Conservation (phyloP, 2,329 filamentous ascomycete genomes). For the Calonectria leucothoes region DNA sequence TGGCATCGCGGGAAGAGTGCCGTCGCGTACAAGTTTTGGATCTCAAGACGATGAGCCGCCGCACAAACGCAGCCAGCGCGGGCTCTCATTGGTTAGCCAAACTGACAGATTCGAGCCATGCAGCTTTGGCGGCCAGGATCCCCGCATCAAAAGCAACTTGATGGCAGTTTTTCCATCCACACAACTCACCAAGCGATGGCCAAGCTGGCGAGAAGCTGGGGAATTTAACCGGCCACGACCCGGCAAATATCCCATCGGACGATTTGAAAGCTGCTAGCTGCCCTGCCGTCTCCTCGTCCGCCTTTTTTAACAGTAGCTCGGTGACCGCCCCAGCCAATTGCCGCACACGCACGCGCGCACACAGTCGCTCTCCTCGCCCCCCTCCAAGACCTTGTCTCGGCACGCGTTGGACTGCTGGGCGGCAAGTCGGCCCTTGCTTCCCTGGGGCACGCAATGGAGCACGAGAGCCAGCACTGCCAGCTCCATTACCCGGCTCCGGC, state of each 20-base stretch:
- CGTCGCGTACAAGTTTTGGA: not conserved
- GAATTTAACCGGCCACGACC: constrained; percentile 22
- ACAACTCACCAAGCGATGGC: constrained; percentile 15
- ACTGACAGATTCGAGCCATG: not conserved
- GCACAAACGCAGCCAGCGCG: not conserved
- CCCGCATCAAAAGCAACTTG: constrained; percentile 18
- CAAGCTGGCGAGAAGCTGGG: constrained; percentile 17
- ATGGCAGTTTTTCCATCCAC: constrained; percentile 29
- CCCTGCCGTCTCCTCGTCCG: not conserved
- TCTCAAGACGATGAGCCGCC: constrained; percentile 4
- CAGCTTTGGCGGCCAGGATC: constrained; percentile 3
- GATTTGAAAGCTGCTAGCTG: not conserved
- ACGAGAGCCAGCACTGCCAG: constrained; percentile 21
- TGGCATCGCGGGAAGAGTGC: constrained; percentile 22
- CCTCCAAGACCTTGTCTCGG: not conserved
- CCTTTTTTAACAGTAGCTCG: constrained; percentile 9
- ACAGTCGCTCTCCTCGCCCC: not conserved
- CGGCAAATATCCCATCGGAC: constrained; percentile 10
- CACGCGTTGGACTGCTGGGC: not conserved
- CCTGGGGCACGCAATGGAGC: not conserved
- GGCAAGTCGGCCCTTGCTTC: constrained; percentile 20
- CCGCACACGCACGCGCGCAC: too few species aligned
- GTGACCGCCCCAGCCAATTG: constrained; percentile 15
- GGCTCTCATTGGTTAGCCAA: constrained; percentile 5
- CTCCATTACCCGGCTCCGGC: constrained; percentile 40